These are phyloP conservation scores for Nematocida sp. DNA, from an alignment of 371 early-diverging fungal species.

Conservation along the genomic window DNA sequence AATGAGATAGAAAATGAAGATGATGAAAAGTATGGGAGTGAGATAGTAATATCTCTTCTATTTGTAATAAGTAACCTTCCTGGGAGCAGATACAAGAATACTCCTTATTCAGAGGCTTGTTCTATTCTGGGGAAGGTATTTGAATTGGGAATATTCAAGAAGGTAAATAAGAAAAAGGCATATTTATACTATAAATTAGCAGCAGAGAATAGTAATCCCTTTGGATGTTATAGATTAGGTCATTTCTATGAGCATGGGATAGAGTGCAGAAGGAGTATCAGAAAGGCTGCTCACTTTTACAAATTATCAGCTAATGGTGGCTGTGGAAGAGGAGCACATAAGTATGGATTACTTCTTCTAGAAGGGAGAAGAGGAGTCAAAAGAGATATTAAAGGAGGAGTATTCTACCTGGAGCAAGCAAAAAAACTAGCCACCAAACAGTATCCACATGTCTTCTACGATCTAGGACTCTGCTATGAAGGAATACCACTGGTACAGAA, in stretches of 20 bases:
- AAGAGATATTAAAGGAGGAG: slow-evolving; percentile 56
- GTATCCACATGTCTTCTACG: slow-evolving; percentile 64
- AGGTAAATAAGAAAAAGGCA: slow-evolving; percentile 51
- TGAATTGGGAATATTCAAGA: slow-evolving; percentile 17
- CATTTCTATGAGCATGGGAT: slow-evolving; percentile 64
- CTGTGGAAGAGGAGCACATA: slow-evolving; percentile 60
- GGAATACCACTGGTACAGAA: not conserved
- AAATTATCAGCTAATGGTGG: slow-evolving; percentile 65
- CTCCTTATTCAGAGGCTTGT: slow-evolving; percentile 40
- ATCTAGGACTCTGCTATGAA: slow-evolving; percentile 63
- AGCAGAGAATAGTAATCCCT: slow-evolving; percentile 54
- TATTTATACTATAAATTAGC: slow-evolving; percentile 60
- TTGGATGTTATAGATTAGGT: slow-evolving; percentile 61
- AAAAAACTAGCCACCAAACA: slow-evolving; percentile 51
- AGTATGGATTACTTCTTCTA: slow-evolving; percentile 61
- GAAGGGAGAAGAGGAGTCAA: slow-evolving; percentile 53
- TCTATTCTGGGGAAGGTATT: slow-evolving; percentile 38
- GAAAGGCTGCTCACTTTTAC: slow-evolving; percentile 62
- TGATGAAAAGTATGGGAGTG: not conserved
- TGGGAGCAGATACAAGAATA: slow-evolving; percentile 41
- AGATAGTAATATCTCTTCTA: slow-evolving; percentile 16
- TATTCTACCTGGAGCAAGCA: slow-evolving; percentile 63
- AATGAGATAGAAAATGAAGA: slow-evolving; percentile 3
- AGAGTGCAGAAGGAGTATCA: slow-evolving; percentile 37
- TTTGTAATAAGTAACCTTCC: slow-evolving; percentile 3